Evolutionary conservation across 2,329 filamentous ascomycete species (phyloP), one percentile per base, ranked within the genome.

Genomic region (Fragosphaeria purpurea): DNA sequence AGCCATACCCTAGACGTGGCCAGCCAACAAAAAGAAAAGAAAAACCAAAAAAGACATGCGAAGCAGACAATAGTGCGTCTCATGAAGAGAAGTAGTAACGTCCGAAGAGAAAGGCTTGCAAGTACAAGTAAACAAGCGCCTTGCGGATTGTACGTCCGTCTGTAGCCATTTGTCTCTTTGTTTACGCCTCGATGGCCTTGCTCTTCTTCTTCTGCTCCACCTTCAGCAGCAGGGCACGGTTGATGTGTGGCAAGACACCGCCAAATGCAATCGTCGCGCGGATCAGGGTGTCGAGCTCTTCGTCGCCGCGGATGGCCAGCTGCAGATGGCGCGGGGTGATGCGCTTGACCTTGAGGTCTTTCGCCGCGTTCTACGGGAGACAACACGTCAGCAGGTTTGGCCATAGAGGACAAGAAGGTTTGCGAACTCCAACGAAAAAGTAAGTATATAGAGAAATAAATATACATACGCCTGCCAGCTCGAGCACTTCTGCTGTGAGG

Each of bases 331-430:
- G 90, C 51, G 93, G 93, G 10, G 91, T 97, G 71, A 98, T 98
- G 72, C 93, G 93, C 83, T 97, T 98, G 74, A 97, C 93, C 74
- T 97, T 98, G 66, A 97, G 86, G 70, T 98, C 93, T 79, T 97
- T 97, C 70, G 93, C 93, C 49, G 93, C 93, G 69, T 98, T 98
- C 80, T 85, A 62, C 12, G 42, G 30, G 22, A 32, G 34, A 48
- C 41, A 42, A 31, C 50, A 46, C 3, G 22, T 11, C 35, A 48
- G 41, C 4, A 31, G n/a, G n/a, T n/a, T n/a, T n/a, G n/a, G n/a
- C n/a, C n/a, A n/a, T n/a, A n/a, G n/a, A n/a, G 45, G 5, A 22
- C 47, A 9, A 45, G 52, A 53, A 34, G 47, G 22, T 22, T 6
- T 22, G 32, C 7, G 7, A 13, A 8, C 10, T 6, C 10, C 2